Evolutionary conservation across 2,329 filamentous ascomycete species (phyloP).

Genomic region (Xylariaceae sp.): DNA sequence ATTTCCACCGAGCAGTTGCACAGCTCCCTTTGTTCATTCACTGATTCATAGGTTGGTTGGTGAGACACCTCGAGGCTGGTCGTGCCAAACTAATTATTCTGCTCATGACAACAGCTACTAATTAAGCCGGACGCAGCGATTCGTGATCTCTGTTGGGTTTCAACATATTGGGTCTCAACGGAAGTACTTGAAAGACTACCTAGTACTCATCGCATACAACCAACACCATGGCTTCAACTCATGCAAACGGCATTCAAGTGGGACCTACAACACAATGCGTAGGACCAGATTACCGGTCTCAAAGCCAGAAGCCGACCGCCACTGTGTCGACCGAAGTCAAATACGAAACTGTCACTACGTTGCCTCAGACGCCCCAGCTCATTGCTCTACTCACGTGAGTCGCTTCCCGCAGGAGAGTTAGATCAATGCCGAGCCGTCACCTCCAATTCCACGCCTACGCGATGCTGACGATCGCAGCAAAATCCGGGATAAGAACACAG

Average conservation of each 20-base stretch:
- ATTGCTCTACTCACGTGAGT: conserved; percentile 96
- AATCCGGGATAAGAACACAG: conserved; percentile 87
- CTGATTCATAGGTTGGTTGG: conserved; percentile 5
- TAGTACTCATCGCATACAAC: conserved; percentile 3
- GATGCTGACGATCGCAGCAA: conserved; percentile 58
- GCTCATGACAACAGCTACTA: conserved; percentile 10
- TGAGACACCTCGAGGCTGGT: conserved; percentile 3
- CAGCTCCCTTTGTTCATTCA: not conserved
- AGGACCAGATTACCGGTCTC: conserved; percentile 73
- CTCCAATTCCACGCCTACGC: conserved; percentile 9
- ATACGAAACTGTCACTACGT: conserved; percentile 82
- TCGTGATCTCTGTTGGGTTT: not conserved
- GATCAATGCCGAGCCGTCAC: not conserved
- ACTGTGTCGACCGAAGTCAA: conserved; percentile 81
- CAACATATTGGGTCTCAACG: not conserved
- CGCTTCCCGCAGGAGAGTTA: conserved; percentile 23
- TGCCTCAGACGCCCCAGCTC: conserved; percentile 91
- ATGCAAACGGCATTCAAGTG: conserved; percentile 30
- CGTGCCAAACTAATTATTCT: not conserved
- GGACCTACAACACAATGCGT: conserved; percentile 60
- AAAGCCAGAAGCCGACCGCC: conserved; percentile 75
- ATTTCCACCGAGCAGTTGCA: not conserved
- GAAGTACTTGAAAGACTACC: conserved; percentile 16
- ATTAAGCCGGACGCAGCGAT: not conserved
- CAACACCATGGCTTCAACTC: conserved; percentile 37